These are phyloP conservation scores for Lasiosphaeria ovina DNA, from an alignment of 495 filamentous ascomycete species.

Conservation along the genomic window DNA sequence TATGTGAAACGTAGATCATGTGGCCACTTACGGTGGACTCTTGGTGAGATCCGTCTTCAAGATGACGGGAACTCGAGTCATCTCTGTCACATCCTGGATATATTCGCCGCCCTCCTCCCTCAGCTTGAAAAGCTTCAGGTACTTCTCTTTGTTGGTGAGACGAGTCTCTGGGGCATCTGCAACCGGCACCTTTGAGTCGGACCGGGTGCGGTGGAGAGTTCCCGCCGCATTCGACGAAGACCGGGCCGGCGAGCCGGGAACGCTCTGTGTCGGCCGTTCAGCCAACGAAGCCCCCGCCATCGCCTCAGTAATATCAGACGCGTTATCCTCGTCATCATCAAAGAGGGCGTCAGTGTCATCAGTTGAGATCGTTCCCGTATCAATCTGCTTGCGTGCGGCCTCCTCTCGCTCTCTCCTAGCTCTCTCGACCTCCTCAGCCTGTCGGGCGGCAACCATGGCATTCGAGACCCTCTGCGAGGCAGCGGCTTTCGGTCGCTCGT, in stretches of 20 bases:
- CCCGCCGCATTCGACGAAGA: conserved; percentile 65
- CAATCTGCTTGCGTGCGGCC: conserved; percentile 82
- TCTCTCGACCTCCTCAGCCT: conserved; percentile 76
- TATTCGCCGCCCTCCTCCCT: conserved; percentile 92
- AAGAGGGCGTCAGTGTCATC: conserved; percentile 91
- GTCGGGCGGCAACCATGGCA: conserved; percentile 70
- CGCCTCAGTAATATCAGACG: conserved; percentile 79
- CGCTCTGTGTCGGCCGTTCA: conserved; percentile 90
- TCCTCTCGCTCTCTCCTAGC: conserved; percentile 81
- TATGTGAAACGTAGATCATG: neutral
- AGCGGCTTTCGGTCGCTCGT: conserved; percentile 84
- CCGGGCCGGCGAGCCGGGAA: conserved; percentile 86
- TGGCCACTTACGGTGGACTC: conserved; percentile 87
- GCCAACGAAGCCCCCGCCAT: conserved; percentile 83
- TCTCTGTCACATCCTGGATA: conserved; percentile 97
- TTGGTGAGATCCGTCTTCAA: conserved; percentile 97
- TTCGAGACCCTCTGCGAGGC: conserved; percentile 65
- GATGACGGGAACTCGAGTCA: conserved; percentile 94
- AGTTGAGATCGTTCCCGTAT: conserved; percentile 85
- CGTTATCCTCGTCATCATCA: conserved; percentile 86
- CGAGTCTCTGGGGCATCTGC: conserved; percentile 70
- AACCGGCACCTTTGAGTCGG: conserved; percentile 84
- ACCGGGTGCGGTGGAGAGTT: conserved; percentile 81
- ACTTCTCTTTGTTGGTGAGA: conserved; percentile 92
- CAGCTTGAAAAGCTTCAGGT: conserved; percentile 82